Percentiles rank a stretch among this genome's conserved stretches.
phyloP scores from a whole-genome alignment of 345 rosid genomes.

The Angophora floribunda region DNA sequence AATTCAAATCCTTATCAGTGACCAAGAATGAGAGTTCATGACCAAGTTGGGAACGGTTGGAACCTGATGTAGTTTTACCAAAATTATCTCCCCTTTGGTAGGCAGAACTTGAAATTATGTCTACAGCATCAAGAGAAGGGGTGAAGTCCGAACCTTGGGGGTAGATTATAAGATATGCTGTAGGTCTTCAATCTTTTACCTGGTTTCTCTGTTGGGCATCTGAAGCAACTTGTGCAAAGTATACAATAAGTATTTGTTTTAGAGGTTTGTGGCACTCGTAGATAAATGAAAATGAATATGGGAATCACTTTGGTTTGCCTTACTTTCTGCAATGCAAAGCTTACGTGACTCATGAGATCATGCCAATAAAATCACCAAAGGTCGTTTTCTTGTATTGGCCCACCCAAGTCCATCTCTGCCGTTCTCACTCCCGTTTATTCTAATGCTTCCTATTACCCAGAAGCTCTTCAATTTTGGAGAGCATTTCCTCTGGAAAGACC shows the following conservation, averaged over 20 bases:
- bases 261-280: not conserved
- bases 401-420: not conserved
- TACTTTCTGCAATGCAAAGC: not conserved
- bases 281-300: not conserved
- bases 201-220: not conserved
- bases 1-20: conserved; percentile 44
- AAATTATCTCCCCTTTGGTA: conserved; percentile 87
- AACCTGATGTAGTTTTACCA: conserved; percentile 65
- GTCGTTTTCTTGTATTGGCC: not conserved
- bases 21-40: conserved; percentile 47
- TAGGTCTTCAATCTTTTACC: not conserved
- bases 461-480: not conserved
- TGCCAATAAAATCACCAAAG: not conserved
- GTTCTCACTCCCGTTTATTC: not conserved
- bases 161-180: not conserved
- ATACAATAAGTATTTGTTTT: not conserved
- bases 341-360: not conserved
- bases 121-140: conserved; percentile 23
- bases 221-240: not conserved
- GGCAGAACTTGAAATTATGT: conserved; percentile 90
- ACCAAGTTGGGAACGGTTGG: conserved; percentile 66
- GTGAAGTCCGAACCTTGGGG: not conserved
- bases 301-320: not conserved
- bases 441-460: not conserved
- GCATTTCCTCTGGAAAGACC: not conserved